These are phyloP conservation scores for Dentipellis fragilis DNA, from an alignment of 768 basidiomycete species.

Conservation along the genomic window DNA sequence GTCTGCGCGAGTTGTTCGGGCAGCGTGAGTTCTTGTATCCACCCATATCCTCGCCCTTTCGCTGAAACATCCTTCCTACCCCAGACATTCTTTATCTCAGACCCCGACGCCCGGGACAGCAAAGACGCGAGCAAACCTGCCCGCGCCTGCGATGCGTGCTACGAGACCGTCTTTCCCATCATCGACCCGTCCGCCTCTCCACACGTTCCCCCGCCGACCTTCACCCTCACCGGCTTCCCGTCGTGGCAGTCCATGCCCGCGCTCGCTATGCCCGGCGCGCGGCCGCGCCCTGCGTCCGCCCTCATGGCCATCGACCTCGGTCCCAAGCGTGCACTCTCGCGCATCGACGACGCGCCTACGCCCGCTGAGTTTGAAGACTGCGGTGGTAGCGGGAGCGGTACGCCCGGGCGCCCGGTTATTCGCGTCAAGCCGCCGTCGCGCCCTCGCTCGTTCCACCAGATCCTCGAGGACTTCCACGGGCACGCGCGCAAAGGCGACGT, in stretches of 20 bases:
- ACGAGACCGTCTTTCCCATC: constrained; percentile 75
- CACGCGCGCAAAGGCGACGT: neutral
- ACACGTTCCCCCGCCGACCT: constrained; percentile 24
- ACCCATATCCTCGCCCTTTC: neutral
- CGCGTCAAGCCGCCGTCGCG: constrained; percentile 27
- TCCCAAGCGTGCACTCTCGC: constrained; percentile 14
- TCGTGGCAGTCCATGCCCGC: constrained; percentile 44
- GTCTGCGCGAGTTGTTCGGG: constrained; percentile 81
- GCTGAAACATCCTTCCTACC: constrained; percentile 2
- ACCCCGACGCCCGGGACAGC: constrained; percentile 29
- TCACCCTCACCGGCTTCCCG: constrained; percentile 42
- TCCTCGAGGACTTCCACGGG: constrained; percentile 51
- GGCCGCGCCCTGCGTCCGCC: constrained; percentile 18
- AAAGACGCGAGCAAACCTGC: constrained; percentile 49
- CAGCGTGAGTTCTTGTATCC: constrained; percentile 37
- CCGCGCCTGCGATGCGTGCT: constrained; percentile 80
- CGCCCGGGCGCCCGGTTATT: constrained; percentile 14
- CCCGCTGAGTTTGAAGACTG: neutral
- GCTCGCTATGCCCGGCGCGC: constrained; percentile 16
- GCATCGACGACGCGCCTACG: constrained; percentile 13
- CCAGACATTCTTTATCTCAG: constrained; percentile 79
- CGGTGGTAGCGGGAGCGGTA: constrained; percentile 2
- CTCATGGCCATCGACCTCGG: constrained; percentile 32
- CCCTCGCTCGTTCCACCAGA: constrained; percentile 56
- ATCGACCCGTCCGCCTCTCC: constrained; percentile 20